Percentiles rank a stretch among this genome's conserved stretches.
Evolutionary conservation across 345 rosid species (phyloP).

Genomic region (Clarkia xantiana): DNA sequence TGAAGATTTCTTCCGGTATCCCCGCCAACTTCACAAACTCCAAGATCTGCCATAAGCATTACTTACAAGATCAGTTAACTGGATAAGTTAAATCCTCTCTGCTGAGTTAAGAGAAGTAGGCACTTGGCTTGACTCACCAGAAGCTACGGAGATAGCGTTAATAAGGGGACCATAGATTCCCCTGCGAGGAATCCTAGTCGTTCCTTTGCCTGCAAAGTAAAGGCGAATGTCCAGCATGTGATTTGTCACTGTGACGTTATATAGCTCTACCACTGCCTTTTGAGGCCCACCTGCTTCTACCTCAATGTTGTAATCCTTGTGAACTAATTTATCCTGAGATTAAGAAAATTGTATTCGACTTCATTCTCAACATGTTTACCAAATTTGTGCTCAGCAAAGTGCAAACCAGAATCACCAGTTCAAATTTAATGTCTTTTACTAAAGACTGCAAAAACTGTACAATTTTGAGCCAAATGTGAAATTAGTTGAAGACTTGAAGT

Average conservation of each 20-base stretch:
- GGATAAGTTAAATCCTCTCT: no score
- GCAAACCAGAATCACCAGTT: no score
- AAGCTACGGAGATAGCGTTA: conserved; percentile 27
- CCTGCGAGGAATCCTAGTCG: conserved; percentile 17
- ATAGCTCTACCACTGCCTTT: conserved; percentile 7
- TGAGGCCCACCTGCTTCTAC: conserved; percentile 19
- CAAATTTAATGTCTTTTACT: not conserved
- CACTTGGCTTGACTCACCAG: conserved; percentile 12
- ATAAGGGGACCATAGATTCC: conserved; percentile 32
- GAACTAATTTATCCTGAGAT: conserved; percentile 17
- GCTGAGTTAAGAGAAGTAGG: no score
- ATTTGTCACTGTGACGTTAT: conserved; percentile 13
- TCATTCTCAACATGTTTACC: no score
- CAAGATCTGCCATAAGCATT: conserved; percentile 16
- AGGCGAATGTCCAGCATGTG: conserved; percentile 26
- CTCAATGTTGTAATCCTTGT: conserved; percentile 20
- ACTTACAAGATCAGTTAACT: not conserved
- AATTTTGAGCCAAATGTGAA: not conserved
- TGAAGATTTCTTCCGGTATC: conserved; percentile 7
- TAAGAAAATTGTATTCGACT: not conserved
- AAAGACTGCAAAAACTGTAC: not conserved
- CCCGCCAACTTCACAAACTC: conserved; percentile 11
- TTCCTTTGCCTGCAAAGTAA: conserved; percentile 35
- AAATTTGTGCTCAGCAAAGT: no score
- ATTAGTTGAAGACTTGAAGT: not conserved